Conservation (phyloP, 139 green algal genomes). For the Chlamydomonas eustigma region DNA sequence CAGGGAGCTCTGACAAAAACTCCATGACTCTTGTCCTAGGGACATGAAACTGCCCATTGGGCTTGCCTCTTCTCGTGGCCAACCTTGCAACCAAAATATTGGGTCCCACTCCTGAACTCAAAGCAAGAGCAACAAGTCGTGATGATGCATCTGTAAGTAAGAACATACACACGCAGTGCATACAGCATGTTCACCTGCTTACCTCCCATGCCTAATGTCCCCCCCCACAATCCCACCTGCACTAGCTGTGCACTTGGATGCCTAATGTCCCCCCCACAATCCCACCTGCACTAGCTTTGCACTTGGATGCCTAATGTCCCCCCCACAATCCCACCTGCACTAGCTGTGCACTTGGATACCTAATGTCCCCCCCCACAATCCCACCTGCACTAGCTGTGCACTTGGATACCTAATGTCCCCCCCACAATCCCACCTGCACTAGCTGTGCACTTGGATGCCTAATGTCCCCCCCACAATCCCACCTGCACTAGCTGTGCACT, state of each 20-base stretch:
- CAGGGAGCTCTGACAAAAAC: constrained; percentile 50
- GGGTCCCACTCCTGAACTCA: constrained; percentile 53
- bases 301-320: too few relatives aligned
- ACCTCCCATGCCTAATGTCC: constrained; percentile 14
- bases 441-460: constrained; percentile 53
- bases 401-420: too few relatives aligned
- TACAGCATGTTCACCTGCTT: constrained; percentile 44
- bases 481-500: constrained; percentile 17
- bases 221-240: too few relatives aligned
- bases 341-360: too few relatives aligned
- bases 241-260: too few relatives aligned
- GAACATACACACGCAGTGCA: constrained; percentile 1
- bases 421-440: too few relatives aligned
- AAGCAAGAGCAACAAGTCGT: neutral
- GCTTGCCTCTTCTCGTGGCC: constrained; percentile 80
- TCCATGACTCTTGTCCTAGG: constrained; percentile 19
- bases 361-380: too few relatives aligned
- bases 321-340: too few relatives aligned
- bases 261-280: too few relatives aligned
- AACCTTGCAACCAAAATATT: constrained; percentile 79
- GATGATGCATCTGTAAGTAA: constrained; percentile 13
- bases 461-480: constrained; percentile 18
- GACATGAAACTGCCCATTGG: constrained; percentile 53
- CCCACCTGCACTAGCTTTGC: too few relatives aligned
- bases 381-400: too few relatives aligned